Percentiles rank a stretch among this genome's conserved stretches.
Conservation (phyloP, 1,139 yeast species). For the Scheffersomyces segobiensis region DNA sequence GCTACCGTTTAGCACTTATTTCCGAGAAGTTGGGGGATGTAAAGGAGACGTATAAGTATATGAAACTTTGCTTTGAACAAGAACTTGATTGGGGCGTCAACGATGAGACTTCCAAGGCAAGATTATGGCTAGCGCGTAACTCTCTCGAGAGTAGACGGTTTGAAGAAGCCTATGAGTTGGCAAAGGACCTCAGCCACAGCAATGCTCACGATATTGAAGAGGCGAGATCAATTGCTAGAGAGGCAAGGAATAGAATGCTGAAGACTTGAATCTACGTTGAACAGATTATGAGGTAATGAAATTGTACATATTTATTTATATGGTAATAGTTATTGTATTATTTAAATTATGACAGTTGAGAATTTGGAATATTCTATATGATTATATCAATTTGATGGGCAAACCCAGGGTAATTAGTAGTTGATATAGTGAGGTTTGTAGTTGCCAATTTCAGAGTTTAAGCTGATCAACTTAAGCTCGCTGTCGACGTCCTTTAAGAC, state of each 20-base stretch:
- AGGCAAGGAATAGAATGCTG: constrained; percentile 52
- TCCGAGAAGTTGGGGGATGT: constrained; percentile 53
- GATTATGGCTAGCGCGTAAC: constrained; percentile 82
- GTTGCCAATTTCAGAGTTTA: background rate
- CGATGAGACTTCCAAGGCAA: constrained; percentile 79
- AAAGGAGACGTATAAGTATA: constrained; percentile 59
- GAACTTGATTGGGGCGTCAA: constrained; percentile 67
- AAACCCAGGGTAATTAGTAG: background rate
- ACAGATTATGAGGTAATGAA: constrained; percentile 6
- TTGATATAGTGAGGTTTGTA: background rate
- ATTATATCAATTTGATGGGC: background rate
- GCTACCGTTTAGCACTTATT: constrained; percentile 68
- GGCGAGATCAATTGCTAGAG: constrained; percentile 81
- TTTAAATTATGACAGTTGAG: background rate
- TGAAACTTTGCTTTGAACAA: constrained; percentile 72
- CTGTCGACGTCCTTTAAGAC: constrained; percentile 11
- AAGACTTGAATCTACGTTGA: constrained; percentile 4
- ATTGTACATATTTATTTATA: constrained; percentile 4
- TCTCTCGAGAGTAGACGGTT: constrained; percentile 60
- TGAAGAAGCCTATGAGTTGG: constrained; percentile 71
- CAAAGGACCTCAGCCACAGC: constrained; percentile 73
- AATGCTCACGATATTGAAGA: constrained; percentile 86
- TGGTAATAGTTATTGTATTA: constrained; percentile 1
- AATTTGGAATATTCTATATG: background rate
- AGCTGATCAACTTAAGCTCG: constrained; percentile 7